Evolutionary conservation across 1,284 basidiomycete genomes (phyloP).

Genomic region (Sphaerobolus stellatus): DNA sequence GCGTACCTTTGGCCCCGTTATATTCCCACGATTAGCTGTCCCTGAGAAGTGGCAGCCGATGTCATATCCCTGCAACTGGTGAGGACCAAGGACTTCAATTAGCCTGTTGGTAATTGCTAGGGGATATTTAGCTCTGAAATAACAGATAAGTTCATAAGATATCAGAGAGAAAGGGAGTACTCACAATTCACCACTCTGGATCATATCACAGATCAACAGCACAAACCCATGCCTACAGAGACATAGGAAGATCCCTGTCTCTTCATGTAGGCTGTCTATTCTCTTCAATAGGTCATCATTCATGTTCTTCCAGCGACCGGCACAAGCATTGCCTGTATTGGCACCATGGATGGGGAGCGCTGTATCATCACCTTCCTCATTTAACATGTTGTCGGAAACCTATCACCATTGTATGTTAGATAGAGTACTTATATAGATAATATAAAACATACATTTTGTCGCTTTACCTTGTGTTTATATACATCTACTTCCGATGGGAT

Average conservation of each 20-base stretch:
- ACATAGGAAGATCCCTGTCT: constrained; percentile 22
- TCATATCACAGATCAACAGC: constrained; percentile 19
- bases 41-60: constrained; percentile 21
- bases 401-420: no score
- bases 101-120: constrained; percentile 14
- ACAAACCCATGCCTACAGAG: constrained; percentile 24
- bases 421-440: no score
- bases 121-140: constrained; percentile 20
- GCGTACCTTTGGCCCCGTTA: constrained; percentile 11
- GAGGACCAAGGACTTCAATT: constrained; percentile 10
- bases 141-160: neutral
- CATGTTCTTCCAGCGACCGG: neutral
- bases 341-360: neutral
- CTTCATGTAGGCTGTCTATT: constrained; percentile 1
- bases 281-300: neutral
- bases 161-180: constrained; percentile 2
- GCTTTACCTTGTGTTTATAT: constrained; percentile 22
- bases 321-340: neutral
- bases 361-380: no score
- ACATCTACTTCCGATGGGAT: constrained; percentile 19
- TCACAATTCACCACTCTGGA: constrained; percentile 23
- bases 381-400: no score
- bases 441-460: no score
- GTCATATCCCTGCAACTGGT: constrained; percentile 19
- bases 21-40: constrained; percentile 11